phyloP scores from a whole-genome alignment of 208 protist genomes.

The Acanthamoeba royreba region DNA sequence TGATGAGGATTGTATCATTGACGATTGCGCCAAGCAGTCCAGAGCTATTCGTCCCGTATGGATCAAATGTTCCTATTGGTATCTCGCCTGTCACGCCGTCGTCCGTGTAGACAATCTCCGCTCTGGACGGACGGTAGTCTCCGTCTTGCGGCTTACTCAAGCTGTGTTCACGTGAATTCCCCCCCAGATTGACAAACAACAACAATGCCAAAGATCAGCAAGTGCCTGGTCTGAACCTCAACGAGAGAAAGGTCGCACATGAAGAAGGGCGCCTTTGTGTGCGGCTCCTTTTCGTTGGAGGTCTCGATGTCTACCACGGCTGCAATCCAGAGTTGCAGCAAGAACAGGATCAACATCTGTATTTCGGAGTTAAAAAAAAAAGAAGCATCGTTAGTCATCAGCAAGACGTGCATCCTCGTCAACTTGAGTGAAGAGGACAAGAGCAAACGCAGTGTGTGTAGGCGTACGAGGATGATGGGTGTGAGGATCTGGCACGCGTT shows the following conservation, averaged over 20 bases:
- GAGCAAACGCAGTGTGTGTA: background rate
- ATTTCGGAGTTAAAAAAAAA: no score
- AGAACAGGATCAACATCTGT: constrained; percentile 17
- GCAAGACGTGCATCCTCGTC: no score
- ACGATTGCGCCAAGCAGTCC: background rate
- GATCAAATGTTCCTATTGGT: background rate
- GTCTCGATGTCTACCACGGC: background rate
- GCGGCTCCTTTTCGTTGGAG: background rate
- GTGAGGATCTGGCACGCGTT: constrained; percentile 17
- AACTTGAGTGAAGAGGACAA: background rate
- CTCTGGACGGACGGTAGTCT: background rate
- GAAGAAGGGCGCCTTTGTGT: background rate
- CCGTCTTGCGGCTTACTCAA: background rate
- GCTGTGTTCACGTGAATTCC: background rate
- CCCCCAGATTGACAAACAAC: background rate
- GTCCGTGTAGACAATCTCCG: background rate
- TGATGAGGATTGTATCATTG: background rate
- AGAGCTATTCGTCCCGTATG: background rate
- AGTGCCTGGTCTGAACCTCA: no score
- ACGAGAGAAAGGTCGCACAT: no score
- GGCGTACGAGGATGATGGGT: background rate
- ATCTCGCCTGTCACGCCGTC: background rate
- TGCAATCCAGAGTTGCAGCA: background rate
- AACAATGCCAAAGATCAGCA: background rate
- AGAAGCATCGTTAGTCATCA: no score